Conservation (phyloP, 495 filamentous ascomycete species). For the Penicillium simplicissimum region DNA sequence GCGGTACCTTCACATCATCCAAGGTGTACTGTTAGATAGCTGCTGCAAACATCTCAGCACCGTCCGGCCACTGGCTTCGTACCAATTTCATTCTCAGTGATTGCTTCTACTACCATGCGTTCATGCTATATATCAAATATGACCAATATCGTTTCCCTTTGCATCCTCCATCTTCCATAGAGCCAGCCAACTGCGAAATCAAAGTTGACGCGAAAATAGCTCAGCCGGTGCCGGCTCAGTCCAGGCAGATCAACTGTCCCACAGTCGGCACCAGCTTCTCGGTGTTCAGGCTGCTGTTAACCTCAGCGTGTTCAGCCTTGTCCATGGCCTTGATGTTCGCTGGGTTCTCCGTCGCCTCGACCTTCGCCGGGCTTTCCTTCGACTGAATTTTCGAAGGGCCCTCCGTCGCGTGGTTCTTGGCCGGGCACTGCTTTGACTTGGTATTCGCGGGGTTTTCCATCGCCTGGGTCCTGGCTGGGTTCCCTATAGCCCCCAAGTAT, state of each 20-base stretch:
- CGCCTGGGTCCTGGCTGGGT: not conserved
- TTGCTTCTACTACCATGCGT: not conserved
- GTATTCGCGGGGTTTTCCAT: not conserved
- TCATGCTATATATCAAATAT: not conserved
- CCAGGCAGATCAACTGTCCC: no score
- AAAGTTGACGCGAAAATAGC: no score
- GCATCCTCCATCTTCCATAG: not conserved
- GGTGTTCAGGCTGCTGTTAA: no score
- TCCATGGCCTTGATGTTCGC: no score
- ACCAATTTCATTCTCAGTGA: not conserved
- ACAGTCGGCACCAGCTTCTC: no score
- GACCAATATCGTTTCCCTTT: not conserved
- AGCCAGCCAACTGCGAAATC: no score
- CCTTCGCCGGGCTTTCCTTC: no score
- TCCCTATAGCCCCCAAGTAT: slow-evolving; percentile 27
- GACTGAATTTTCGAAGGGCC: no score
- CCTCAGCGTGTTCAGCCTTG: no score
- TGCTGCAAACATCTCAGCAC: slow-evolving; percentile 53
- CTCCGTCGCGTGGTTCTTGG: no score
- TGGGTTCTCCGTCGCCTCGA: no score
- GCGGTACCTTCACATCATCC: slow-evolving; percentile 61
- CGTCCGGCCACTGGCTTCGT: not conserved
- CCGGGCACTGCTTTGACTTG: not conserved
- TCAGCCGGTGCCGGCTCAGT: no score
- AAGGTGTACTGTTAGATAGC: slow-evolving; percentile 75